These are phyloP conservation scores for Lycium barbarum DNA, from an alignment of 257 asterid species.

Conservation along the genomic window DNA sequence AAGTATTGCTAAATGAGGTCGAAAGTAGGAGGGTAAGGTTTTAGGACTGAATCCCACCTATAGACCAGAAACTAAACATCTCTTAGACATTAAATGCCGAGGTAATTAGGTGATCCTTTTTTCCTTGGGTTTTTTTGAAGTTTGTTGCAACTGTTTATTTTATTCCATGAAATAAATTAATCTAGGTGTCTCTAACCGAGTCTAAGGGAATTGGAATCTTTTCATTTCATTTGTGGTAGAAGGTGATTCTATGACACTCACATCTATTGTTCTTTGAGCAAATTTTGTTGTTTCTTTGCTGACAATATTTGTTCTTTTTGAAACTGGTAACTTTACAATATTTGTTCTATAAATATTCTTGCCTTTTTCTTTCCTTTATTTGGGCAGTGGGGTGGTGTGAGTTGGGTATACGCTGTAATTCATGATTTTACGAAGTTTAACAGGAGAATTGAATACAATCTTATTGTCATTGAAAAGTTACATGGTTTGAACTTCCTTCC, in stretches of 20 bases:
- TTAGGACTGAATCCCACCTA: neutral
- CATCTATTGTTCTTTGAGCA: neutral
- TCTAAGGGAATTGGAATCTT: neutral
- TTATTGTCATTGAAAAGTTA: neutral
- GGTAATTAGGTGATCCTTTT: neutral
- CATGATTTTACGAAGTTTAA: neutral
- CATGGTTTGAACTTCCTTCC: neutral
- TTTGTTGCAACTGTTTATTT: neutral
- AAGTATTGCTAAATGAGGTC: neutral
- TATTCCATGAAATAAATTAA: neutral
- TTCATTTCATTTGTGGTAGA: neutral
- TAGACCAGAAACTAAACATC: neutral
- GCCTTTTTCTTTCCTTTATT: neutral
- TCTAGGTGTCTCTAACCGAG: neutral
- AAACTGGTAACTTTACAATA: neutral
- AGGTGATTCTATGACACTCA: neutral
- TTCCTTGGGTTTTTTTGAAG: neutral
- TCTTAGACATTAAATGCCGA: neutral
- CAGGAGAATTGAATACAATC: neutral
- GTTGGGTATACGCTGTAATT: neutral
- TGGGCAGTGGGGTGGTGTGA: neutral
- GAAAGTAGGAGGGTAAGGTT: neutral
- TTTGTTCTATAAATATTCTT: neutral
- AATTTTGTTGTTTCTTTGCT: neutral
- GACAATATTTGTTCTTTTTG: neutral